Base-by-base conservation (phyloP, 106 monocot genomes). In the Dendrobium officinale region DNA sequence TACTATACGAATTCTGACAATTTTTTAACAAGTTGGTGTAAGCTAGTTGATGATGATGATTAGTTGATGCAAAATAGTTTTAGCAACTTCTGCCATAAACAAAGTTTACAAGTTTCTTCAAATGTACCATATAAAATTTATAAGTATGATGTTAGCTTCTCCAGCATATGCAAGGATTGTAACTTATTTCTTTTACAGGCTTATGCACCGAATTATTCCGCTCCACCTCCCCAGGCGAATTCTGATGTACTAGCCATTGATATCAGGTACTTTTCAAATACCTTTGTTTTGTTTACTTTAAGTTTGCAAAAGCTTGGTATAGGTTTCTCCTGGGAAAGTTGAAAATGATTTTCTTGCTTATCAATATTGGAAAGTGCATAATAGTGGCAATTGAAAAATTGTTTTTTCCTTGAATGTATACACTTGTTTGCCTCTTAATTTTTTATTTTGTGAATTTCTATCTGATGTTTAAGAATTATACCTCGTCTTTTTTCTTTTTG, bases 171-270 rank as follows among this genome's bases (percentile, higher is more conserved):
- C 3, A 74, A 74, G 5, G 43, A 29, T 74, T 43, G 24, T 74
- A 74, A 19, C 16, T 74, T 42, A 19, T 73, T 44, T 24, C 19
- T 78, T 78, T 64, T 42, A 73, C 84, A 97, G 96, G 81, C 88
- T 8, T 97, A 90, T 83, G 66, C 89, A 51, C 96, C 96, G 81
- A 92, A 97, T 79, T 97, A 94, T 72, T 85, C 85, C 26, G 55
- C 85, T 40, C 88, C 96, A 51, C 86, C 83, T 67, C 70, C 26
- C 26, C 91, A 82, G 79, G 58, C 48, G 47, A 83, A 51, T 86
- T 78, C 89, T 77, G 94, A 92, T 81, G 82, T 86, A 70, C 55
- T 94, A 22, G 84, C 87, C 51, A 92, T 97, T 82, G 96, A 97
- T 83, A 90, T 97, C 80, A 97, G 96, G 96, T 97, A 82, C 66